Percentiles rank a stretch among this genome's conserved stretches.
phyloP scores from a whole-genome alignment of 2,329 filamentous ascomycete genomes.

The Calonectria montana region DNA sequence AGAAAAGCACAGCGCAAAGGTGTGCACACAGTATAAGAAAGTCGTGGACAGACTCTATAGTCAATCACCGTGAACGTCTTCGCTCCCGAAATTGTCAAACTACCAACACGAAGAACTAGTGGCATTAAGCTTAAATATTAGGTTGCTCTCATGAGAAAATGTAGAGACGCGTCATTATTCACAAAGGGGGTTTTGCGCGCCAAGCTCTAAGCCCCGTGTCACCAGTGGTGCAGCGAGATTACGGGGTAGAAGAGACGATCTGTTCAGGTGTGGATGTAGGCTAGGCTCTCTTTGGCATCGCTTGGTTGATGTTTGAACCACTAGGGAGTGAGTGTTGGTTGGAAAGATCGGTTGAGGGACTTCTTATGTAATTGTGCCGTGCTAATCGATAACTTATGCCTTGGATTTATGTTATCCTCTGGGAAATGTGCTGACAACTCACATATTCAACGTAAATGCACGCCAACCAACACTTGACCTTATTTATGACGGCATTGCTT shows the following conservation, averaged over 20 bases:
- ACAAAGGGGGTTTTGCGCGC: not conserved
- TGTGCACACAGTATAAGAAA: not conserved
- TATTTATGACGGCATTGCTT: too few species aligned
- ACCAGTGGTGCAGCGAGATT: not conserved
- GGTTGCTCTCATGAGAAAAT: not conserved
- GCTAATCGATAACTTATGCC: too few species aligned
- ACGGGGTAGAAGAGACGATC: not conserved
- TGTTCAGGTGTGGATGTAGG: not conserved
- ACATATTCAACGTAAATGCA: too few species aligned
- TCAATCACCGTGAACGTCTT: not conserved
- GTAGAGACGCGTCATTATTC: not conserved
- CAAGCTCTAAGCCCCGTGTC: not conserved
- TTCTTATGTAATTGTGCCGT: too few species aligned
- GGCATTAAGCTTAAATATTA: conserved; percentile 3
- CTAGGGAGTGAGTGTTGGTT: not conserved
- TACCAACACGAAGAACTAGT: not conserved
- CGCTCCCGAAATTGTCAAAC: not conserved
- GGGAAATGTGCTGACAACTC: too few species aligned
- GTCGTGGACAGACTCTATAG: not conserved
- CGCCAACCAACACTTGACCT: too few species aligned
- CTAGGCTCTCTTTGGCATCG: not conserved
- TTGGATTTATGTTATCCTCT: too few species aligned
- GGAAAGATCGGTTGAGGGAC: not conserved
- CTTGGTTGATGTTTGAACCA: not conserved
- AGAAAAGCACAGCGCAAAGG: not conserved